Percentiles rank a stretch among this genome's conserved stretches.
phyloP scores from a whole-genome alignment of 2,329 filamentous ascomycete species.

The Fusarium tupiense region DNA sequence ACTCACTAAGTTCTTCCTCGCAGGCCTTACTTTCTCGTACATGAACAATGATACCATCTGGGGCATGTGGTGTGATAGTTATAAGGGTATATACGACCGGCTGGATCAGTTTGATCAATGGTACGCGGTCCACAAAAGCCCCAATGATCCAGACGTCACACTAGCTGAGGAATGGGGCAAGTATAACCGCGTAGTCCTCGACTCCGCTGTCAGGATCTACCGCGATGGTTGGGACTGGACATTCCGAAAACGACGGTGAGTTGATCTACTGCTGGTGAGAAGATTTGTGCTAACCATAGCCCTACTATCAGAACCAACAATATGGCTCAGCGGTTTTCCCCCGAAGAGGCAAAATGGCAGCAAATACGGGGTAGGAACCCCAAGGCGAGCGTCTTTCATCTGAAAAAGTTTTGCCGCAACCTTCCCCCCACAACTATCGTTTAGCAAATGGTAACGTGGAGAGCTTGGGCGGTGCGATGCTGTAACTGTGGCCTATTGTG shows the following conservation, averaged over 20 bases:
- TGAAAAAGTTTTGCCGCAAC: background rate
- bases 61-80: no score
- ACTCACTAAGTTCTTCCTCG: no score
- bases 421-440: background rate
- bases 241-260: background rate
- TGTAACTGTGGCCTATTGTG: background rate
- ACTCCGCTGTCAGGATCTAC: no score
- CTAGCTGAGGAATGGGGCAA: no score
- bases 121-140: no score
- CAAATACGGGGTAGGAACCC: background rate
- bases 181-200: no score
- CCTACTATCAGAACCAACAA: background rate
- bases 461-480: background rate
- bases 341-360: background rate
- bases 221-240: no score
- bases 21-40: no score
- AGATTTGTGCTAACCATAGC: background rate
- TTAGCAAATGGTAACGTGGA: background rate
- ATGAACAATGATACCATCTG: no score
- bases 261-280: background rate
- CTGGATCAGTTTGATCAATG: no score
- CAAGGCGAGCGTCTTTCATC: background rate
- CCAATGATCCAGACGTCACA: no score
- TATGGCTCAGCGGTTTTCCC: rapidly evolving
- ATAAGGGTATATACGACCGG: no score